Base-by-base conservation (phyloP, 148 eudicot species). In the Euryodendron excelsum region DNA sequence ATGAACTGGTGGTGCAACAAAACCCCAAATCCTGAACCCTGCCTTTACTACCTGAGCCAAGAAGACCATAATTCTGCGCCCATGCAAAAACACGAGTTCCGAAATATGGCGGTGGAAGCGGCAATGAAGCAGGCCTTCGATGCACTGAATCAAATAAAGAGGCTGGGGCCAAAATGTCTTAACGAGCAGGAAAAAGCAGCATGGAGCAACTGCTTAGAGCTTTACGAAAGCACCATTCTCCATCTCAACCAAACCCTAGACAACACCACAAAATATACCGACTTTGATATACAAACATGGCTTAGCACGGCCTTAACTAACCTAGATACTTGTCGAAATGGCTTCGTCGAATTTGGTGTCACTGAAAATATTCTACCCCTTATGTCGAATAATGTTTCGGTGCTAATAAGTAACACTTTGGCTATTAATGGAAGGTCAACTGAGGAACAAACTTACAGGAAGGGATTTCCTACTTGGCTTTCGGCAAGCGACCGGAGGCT, bases 301-400 rank as follows among this genome's bases (percentile, higher is more conserved):
- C 92, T 92, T 14, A 90, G 94, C 76, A 67, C 92, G 0, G 90
- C 92, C 18, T 52, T 92, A 50, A 92, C 94, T 23, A 82, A 86
- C 41, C 82, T 86, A 31, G 85, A 90, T 50, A 89, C 92, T 4
- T 89, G 94, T 72, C 86, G 82, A 59, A 64, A 80, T 23, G 92
- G 91, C 83, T 90, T 89, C 12, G 21, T 7, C 28, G 91, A 90
- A 62, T 76, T 90, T 3, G 83, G 86, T 14, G 82, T 85, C 1
- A 58, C 79, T 0, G 82, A 87, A 0, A 74, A 27, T 34, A 18
- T 83, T 27, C 48, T 77, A 27, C 87, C 88, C 13, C 64, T 85
- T n/a, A 78, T 85, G 70, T 74, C 85, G 21, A 77, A 84, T 70
- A 88, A 92, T 41, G 82, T 86, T 5, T 77, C 89, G 0, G 41